Conservation (phyloP, 1,284 basidiomycete genomes). For the Pulveroboletus sp. region DNA sequence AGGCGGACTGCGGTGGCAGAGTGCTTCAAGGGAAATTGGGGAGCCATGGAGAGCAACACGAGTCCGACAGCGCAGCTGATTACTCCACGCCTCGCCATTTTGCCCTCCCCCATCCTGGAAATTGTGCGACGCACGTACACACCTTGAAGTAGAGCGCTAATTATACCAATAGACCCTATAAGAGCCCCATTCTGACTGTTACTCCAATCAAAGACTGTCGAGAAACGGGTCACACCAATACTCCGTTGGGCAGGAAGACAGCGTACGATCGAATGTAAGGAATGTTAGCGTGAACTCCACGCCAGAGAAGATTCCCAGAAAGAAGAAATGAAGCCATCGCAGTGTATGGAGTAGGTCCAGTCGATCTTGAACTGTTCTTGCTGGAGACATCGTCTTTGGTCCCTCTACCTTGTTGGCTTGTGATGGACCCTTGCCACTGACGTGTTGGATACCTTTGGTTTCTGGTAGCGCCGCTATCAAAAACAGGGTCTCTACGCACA, state of each 20-base stretch:
- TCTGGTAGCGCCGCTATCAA: constrained; percentile 75
- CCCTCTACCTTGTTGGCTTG: constrained; percentile 20
- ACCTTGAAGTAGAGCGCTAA: constrained; percentile 86
- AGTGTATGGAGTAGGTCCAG: constrained; percentile 55
- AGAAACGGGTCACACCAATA: background rate
- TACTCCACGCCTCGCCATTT: constrained; percentile 79
- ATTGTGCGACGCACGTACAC: constrained; percentile 84
- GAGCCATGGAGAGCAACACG: constrained; percentile 66
- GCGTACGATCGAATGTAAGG: constrained; percentile 82
- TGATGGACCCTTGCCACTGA: constrained; percentile 27
- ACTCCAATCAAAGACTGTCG: constrained; percentile 79
- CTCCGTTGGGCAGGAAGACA: background rate
- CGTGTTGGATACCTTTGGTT: constrained; percentile 56
- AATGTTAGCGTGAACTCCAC: constrained; percentile 93
- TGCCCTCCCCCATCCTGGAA: constrained; percentile 69
- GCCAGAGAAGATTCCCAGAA: constrained; percentile 86
- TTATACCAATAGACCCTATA: constrained; percentile 84
- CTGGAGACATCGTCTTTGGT: constrained; percentile 24
- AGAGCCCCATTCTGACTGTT: constrained; percentile 88
- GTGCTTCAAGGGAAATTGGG: constrained; percentile 50
- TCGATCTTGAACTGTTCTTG: constrained; percentile 50
- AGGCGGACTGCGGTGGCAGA: constrained; percentile 53
- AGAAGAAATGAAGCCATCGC: constrained; percentile 74
- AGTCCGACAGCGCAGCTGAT: constrained; percentile 70
- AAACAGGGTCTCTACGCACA: constrained; percentile 72